Base-by-base conservation (phyloP, 2,329 filamentous ascomycete genomes). In the Fusarium mangiferae region DNA sequence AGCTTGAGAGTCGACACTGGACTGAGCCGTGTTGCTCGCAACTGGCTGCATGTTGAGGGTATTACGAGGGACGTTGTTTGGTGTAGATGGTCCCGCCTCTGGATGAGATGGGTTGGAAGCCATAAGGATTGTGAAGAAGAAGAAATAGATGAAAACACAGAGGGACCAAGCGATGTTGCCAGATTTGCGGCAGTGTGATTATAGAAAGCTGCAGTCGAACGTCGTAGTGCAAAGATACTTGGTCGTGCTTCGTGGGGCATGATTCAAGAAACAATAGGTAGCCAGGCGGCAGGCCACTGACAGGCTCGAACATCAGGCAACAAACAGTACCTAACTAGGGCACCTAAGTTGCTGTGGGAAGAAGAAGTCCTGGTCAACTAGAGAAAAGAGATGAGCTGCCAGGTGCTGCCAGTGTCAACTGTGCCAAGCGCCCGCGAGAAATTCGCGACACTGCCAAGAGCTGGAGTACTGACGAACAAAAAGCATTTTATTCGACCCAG, bases 351-450 rank as follows among this genome's bases (percentile, higher is more conserved):
- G n/a, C 24, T 24, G 44, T 44, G 35, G 35, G n/a, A 41, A 35
- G 7, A 26, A 10, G 24, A 51, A 51, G 24, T 45, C 33, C 30
- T 24, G n/a, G 33, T 33, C 20, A 62, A 62, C 24, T 38, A 26
- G 51, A 30, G 51, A 42, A 28, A 52, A 22, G 28, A 30, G 22
- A 36, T 26, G n/a, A 18, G 24, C 17, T 30, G 46, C 24, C 48
- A 38, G 38, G 35, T 39, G 28, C 51, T 36, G 59, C 41, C 72
- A 62, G 68, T 60, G 33, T 38, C 39, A 20, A 30, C 52, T 69
- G 59, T 46, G 65, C 24, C 39, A 56, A 24, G 56, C 59, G 54
- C 60, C 59, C 26, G 59, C 60, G 38, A 58, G 41, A 30, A 15
- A 30, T 42, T 26, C 22, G 7, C 13, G 35, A 18, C 17, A 51